Conservation (phyloP, 345 rosid genomes). For the Lumnitzera littorea region DNA sequence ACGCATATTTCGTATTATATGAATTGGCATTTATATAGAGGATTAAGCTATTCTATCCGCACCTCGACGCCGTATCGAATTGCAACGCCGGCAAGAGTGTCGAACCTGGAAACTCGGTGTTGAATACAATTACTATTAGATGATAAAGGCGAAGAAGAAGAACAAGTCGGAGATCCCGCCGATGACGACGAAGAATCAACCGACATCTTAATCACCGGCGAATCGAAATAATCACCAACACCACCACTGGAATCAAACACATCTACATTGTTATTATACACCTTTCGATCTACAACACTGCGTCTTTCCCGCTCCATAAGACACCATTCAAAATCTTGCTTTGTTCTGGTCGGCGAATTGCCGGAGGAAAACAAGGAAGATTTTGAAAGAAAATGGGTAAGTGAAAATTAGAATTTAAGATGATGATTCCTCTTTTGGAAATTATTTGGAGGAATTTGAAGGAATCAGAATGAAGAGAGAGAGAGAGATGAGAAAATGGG, state of each 20-base stretch:
- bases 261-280: slow-evolving; percentile 2
- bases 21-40: no score
- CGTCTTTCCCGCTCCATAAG: slow-evolving; percentile 38
- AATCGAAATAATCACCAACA: slow-evolving; percentile 13
- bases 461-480: neutral
- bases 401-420: neutral
- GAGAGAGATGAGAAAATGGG: no score
- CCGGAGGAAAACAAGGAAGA: neutral
- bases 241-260: slow-evolving; percentile 15
- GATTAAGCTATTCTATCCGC: neutral
- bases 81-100: slow-evolving; percentile 93
- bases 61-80: slow-evolving; percentile 96
- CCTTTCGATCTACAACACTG: slow-evolving; percentile 8
- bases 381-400: neutral
- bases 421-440: no score
- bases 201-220: slow-evolving; percentile 18
- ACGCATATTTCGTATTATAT: no score
- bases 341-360: no score
- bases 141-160: slow-evolving; percentile 14
- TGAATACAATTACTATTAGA: slow-evolving; percentile 35
- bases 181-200: slow-evolving; percentile 27
- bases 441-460: neutral
- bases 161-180: neutral
- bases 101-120: slow-evolving; percentile 65
- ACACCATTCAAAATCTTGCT: slow-evolving; percentile 3